Conservation (phyloP, 2,329 filamentous ascomycete species). For the Cytospora schulzeri region DNA sequence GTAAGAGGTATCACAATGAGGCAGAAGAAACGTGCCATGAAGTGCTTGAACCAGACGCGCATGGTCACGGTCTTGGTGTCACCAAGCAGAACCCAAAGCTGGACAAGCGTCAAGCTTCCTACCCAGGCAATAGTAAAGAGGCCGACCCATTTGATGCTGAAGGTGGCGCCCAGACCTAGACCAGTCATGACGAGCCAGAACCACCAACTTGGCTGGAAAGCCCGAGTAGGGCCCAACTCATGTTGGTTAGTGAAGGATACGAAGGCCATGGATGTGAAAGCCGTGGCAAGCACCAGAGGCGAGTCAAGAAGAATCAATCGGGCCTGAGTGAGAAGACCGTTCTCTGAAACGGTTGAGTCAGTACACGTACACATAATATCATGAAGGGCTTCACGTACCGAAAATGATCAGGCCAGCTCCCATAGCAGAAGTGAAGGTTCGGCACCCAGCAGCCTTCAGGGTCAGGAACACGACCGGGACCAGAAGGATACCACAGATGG, state of each 20-base stretch:
- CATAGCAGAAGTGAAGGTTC: conserved; percentile 79
- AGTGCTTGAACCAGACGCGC: conserved; percentile 88
- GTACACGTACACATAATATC: conserved; percentile 23
- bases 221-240: conserved; percentile 84
- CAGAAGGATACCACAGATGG: conserved; percentile 82
- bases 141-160: conserved; percentile 98
- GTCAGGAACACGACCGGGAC: conserved; percentile 95
- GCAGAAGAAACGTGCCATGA: conserved; percentile 88
- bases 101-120: conserved; percentile 82
- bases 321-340: conserved; percentile 91
- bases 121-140: conserved; percentile 99
- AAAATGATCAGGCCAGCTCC: conserved; percentile 89
- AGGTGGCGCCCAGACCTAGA: conserved; percentile 83
- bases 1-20: conserved; percentile 83
- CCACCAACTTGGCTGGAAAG: conserved; percentile 93
- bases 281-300: conserved; percentile 89
- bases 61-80: conserved; percentile 84
- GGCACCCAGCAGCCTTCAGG: conserved; percentile 86
- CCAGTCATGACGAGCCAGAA: conserved; percentile 93
- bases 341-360: conserved; percentile 63
- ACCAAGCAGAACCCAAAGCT: conserved; percentile 93
- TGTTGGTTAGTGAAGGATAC: conserved; percentile 96
- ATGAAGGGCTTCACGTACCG: conserved; percentile 57
- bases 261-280: conserved; percentile 87
- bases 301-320: conserved; percentile 95